phyloP scores from a whole-genome alignment of 768 basidiomycete species.

The Pleurotus tuber-regium region DNA sequence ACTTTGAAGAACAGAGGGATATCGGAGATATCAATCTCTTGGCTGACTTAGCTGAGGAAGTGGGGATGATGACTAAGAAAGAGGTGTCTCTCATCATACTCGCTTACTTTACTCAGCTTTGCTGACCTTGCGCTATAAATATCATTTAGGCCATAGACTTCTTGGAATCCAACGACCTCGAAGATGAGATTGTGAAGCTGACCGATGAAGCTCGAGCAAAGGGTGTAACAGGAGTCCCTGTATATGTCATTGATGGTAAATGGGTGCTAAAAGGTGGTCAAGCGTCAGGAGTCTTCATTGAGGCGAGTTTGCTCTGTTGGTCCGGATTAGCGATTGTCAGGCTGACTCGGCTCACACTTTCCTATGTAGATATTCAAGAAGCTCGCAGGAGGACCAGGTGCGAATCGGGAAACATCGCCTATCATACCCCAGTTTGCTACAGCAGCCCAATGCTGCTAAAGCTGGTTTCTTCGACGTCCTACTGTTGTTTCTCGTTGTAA shows the following conservation, averaged over 20 bases:
- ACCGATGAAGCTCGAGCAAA: conserved; percentile 59
- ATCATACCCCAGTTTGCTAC: neutral
- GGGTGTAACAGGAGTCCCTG: conserved; percentile 77
- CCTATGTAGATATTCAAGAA: conserved; percentile 34
- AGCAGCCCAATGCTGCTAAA: conserved; percentile 4
- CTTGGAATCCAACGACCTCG: conserved; percentile 61
- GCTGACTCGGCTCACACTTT: conserved; percentile 1
- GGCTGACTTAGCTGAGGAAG: conserved; percentile 52
- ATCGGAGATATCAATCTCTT: conserved; percentile 59
- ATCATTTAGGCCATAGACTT: conserved; percentile 55
- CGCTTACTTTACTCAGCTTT: neutral
- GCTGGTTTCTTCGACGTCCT: too few relatives aligned
- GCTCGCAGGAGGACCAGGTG: conserved; percentile 12
- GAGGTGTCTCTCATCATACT: conserved; percentile 42
- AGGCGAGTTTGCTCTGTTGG: conserved; percentile 43
- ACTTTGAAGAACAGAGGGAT: conserved; percentile 64
- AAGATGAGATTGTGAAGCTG: conserved; percentile 61
- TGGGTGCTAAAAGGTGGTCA: conserved; percentile 79
- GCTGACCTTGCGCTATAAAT: conserved; percentile 3
- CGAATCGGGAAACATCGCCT: neutral
- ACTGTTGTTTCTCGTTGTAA: too few relatives aligned
- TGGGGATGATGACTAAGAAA: conserved; percentile 53
- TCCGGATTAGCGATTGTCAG: too few relatives aligned
- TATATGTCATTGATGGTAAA: conserved; percentile 75
- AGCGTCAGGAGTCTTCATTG: conserved; percentile 64